These are phyloP conservation scores for Dactylellina drechsleri DNA, from an alignment of 2,329 filamentous ascomycete genomes.

Conservation along the genomic window DNA sequence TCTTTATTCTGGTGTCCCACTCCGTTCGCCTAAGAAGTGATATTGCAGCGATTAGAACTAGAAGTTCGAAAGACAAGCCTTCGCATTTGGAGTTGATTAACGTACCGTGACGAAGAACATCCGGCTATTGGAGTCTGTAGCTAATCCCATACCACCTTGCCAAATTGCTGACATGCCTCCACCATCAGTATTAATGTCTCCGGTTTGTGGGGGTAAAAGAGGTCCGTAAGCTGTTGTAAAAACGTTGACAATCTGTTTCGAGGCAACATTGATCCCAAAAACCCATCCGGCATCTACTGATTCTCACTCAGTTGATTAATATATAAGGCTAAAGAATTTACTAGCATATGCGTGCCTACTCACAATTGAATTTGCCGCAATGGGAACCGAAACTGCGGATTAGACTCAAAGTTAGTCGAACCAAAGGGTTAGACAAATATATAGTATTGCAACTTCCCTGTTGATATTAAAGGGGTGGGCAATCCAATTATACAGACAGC, in stretches of 20 bases:
- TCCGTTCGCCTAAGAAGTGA: slow-evolving; percentile 51
- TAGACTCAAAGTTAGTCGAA: not conserved
- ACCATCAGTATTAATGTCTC: slow-evolving; percentile 58
- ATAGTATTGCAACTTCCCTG: no score
- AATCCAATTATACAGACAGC: no score
- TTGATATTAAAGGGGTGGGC: no score
- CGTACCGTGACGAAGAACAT: slow-evolving; percentile 59
- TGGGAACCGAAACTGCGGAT: slow-evolving; percentile 65
- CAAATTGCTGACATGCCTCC: slow-evolving; percentile 63
- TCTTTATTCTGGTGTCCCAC: slow-evolving; percentile 60
- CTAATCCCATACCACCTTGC: slow-evolving; percentile 61
- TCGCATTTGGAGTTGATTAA: not conserved
- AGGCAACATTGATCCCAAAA: slow-evolving; percentile 65
- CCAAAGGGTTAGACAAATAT: no score
- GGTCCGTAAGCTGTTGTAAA: slow-evolving; percentile 64
- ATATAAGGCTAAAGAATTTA: not conserved
- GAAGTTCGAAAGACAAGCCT: not conserved
- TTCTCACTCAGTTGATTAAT: not conserved
- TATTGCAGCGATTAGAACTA: not conserved
- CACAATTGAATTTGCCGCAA: slow-evolving; percentile 68
- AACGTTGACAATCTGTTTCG: slow-evolving; percentile 60
- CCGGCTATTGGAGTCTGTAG: slow-evolving; percentile 59
- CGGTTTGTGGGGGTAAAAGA: slow-evolving; percentile 60
- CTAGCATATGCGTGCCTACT: not conserved
- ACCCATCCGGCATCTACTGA: slow-evolving; percentile 65